These are phyloP conservation scores for Monosporascus sp. DNA, from an alignment of 2,329 filamentous ascomycete genomes.

Conservation along the genomic window DNA sequence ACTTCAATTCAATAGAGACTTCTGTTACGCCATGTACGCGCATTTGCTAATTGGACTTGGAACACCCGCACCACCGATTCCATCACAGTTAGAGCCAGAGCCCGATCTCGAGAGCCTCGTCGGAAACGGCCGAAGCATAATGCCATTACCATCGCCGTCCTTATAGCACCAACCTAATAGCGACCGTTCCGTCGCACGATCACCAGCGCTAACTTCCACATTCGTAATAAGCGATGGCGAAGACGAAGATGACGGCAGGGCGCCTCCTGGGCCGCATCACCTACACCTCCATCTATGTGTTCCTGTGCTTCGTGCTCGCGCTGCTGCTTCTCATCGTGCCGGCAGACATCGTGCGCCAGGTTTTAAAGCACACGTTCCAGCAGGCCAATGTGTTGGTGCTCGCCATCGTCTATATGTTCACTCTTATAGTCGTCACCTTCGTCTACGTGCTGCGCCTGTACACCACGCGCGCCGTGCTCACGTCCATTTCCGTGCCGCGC, in stretches of 20 bases:
- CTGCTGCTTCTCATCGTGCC: conserved; percentile 75
- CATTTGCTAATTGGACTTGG: too few relatives aligned
- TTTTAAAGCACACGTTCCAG: conserved; percentile 54
- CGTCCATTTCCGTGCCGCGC: conserved; percentile 80
- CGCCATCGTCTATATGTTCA: conserved; percentile 68
- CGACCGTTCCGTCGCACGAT: conserved; percentile 1
- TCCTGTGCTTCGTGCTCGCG: conserved; percentile 69
- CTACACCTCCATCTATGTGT: conserved; percentile 72
- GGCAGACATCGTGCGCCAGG: conserved; percentile 74
- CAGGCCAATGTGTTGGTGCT: conserved; percentile 81
- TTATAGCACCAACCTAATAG: background rate
- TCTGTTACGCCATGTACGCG: too few relatives aligned
- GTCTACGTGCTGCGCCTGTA: conserved; percentile 83
- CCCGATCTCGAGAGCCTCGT: background rate
- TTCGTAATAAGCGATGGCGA: conserved; percentile 30
- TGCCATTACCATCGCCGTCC: background rate
- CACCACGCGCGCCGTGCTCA: conserved; percentile 73
- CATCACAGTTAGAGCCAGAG: too few relatives aligned
- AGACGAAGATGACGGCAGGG: conserved; percentile 33
- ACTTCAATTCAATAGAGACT: too few relatives aligned
- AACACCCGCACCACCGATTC: too few relatives aligned
- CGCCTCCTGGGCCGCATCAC: conserved; percentile 68
- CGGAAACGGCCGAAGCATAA: background rate
- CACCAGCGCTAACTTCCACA: conserved; percentile 5
- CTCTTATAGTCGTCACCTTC: conserved; percentile 63